A percentile compares a stretch with the other conserved stretches of the same genome.
phyloP scores from a whole-genome alignment of 2,329 filamentous ascomycete genomes.

The Thielaviopsis punctulata region DNA sequence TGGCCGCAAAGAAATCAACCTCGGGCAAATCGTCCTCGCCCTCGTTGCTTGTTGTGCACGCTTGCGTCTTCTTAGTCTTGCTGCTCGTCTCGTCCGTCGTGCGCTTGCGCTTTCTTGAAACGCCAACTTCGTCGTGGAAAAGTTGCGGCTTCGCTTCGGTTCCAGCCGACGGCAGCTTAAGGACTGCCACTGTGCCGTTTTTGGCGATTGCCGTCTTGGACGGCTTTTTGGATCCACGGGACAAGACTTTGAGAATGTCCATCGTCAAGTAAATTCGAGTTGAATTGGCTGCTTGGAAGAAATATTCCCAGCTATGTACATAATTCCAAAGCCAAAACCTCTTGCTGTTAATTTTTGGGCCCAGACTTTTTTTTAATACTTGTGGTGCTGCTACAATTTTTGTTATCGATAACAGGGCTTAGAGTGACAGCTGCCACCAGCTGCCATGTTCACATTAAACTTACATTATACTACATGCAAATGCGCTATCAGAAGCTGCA shows the following conservation, averaged over 20 bases:
- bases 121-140: slow-evolving; percentile 39
- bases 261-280: slow-evolving; percentile 24
- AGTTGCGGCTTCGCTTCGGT: slow-evolving; percentile 50
- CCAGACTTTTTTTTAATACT: slow-evolving; percentile 5
- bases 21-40: slow-evolving; percentile 24
- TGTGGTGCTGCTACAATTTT: background rate
- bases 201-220: slow-evolving; percentile 20
- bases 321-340: too few relatives aligned
- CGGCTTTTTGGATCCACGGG: slow-evolving; percentile 47
- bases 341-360: background rate
- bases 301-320: too few relatives aligned
- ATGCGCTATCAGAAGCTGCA: too few relatives aligned
- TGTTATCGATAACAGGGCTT: slow-evolving; percentile 8
- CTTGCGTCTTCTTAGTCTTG: slow-evolving; percentile 18
- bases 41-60: background rate
- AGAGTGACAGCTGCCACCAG: background rate
- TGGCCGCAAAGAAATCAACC: slow-evolving; percentile 42
- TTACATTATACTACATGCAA: too few relatives aligned
- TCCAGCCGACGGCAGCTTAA: slow-evolving; percentile 46
- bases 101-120: slow-evolving; percentile 29
- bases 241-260: slow-evolving; percentile 60
- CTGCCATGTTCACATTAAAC: too few relatives aligned
- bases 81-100: slow-evolving; percentile 18
- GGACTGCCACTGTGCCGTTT: slow-evolving; percentile 17
- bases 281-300: background rate